Evolutionary conservation across 2,329 filamentous ascomycete genomes (phyloP), one percentile per base, ranked within the genome.

Genomic region (Stemphylium lycopersici): DNA sequence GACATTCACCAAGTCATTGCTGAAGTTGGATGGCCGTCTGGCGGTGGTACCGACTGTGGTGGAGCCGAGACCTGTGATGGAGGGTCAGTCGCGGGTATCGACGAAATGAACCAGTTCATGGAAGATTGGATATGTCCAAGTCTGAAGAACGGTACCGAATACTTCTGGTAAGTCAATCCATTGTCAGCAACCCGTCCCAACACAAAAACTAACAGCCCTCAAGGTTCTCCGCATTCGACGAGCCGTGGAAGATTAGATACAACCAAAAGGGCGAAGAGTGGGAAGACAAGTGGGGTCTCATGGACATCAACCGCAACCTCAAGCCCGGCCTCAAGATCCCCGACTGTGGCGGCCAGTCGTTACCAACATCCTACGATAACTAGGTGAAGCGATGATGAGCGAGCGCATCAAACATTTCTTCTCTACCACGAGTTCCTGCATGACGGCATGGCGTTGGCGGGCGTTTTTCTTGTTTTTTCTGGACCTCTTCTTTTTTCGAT

Each of bases 271-370:
- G 69, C 39, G 70, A 93, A 78, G 82, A 90, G 47, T 97, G 93
- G 93, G 93, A 98, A 79, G 91, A 96, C 72, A 90, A 96, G 73
- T 97, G 93, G 93, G 93, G 95, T 8, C 78, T 98, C 12, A 87
- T 98, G 86, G 91, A 96, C 66, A 84, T 91, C 3, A 83, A 91
- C 68, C 86, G 93, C 52, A 91, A 93, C 32, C 78, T 98, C 64
- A 98, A 98, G 78, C 68, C 83, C 0, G 93, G 93, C 1, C 77
- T 98, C 67, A 87, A 84, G 72, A 96, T 98, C 65, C 93, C 93
- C 1, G 87, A 93, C 73, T 98, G 93, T 72, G 88, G 83, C 20
- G 92, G 91, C 24, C 86, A 89, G 78, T 90, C 62, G 13, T 47
- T 67, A 22, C 65, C 65, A 6, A 52, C 55, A 41, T 44, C 11